A percentile compares a stretch with the other conserved stretches of the same genome.
Conservation (phyloP, 129 eudicot species). For the Cynara cardunculus region DNA sequence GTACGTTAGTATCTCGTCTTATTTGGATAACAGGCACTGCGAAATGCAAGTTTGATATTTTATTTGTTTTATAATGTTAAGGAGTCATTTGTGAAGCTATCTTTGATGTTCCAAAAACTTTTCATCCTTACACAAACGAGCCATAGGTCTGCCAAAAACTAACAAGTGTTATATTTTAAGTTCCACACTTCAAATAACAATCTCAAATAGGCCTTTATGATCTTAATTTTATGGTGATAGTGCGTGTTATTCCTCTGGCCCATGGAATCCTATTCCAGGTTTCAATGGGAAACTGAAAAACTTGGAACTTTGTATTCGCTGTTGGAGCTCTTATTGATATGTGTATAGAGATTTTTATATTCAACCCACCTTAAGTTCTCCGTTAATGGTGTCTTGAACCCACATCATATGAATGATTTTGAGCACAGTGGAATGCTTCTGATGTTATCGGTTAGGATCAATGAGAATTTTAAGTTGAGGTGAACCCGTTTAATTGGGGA, state of each 20-base stretch:
- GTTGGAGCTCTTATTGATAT: slow-evolving; percentile 76
- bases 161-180: neutral
- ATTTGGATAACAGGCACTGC: neutral
- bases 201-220: too few relatives aligned
- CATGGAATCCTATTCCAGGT: slow-evolving; percentile 91
- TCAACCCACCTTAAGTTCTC: slow-evolving; percentile 73
- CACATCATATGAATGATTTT: slow-evolving; percentile 77
- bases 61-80: neutral
- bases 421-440: slow-evolving; percentile 94
- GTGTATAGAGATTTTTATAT: slow-evolving; percentile 76
- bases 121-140: neutral
- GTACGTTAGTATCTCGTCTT: neutral
- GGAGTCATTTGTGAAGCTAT: neutral
- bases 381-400: slow-evolving; percentile 72
- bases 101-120: neutral
- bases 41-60: slow-evolving; percentile 15
- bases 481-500: neutral
- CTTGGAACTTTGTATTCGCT: slow-evolving; percentile 68
- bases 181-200: neutral
- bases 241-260: too few relatives aligned
- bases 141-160: neutral
- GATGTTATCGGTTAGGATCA: slow-evolving; percentile 42
- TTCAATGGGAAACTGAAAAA: slow-evolving; percentile 66
- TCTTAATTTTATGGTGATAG: too few relatives aligned
- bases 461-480: neutral